Conservation (phyloP, 148 eudicot genomes). For the Chenopodium berlandieri region DNA sequence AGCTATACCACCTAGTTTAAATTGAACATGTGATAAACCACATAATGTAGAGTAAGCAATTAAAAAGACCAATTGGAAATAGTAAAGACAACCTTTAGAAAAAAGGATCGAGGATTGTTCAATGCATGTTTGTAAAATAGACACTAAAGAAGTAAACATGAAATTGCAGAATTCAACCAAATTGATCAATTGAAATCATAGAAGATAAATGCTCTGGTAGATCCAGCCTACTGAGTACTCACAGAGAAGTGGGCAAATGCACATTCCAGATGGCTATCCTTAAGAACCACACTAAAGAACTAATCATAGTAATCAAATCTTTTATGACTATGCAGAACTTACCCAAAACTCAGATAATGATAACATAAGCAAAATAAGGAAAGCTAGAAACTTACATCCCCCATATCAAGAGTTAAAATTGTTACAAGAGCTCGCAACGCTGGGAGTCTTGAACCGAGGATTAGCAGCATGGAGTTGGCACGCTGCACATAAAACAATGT, state of each 20-base stretch:
- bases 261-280: neutral
- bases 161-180: neutral
- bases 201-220: neutral
- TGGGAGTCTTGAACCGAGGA: slow-evolving; percentile 62
- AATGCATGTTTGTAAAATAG: neutral
- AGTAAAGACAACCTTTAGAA: neutral
- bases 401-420: slow-evolving; percentile 44
- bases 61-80: neutral
- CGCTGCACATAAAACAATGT: slow-evolving; percentile 51
- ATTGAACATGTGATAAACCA: neutral
- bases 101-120: neutral
- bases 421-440: slow-evolving; percentile 62
- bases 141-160: neutral
- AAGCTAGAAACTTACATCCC: slow-evolving; percentile 52
- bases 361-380: neutral
- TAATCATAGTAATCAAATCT: neutral
- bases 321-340: neutral
- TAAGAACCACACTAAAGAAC: neutral
- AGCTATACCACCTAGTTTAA: neutral
- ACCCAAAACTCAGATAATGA: neutral
- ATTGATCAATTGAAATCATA: neutral
- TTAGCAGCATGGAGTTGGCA: slow-evolving; percentile 59
- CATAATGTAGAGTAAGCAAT: neutral
- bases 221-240: neutral
- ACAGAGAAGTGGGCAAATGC: neutral